These are phyloP conservation scores for Alternaria sp. DNA, from an alignment of 2,329 filamentous ascomycete species.

Conservation along the genomic window DNA sequence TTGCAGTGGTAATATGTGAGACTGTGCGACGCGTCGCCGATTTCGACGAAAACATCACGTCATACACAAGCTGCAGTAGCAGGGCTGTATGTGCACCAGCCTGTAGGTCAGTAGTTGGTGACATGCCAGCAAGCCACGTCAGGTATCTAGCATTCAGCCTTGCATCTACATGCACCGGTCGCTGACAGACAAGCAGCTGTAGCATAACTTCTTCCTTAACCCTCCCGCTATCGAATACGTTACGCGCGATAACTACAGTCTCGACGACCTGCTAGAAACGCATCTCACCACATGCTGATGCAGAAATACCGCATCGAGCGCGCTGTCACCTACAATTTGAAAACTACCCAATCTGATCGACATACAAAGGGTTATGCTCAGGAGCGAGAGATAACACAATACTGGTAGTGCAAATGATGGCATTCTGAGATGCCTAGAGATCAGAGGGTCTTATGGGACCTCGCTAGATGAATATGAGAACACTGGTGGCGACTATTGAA, in stretches of 20 bases:
- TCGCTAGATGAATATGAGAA: neutral
- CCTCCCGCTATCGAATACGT: constrained; percentile 44
- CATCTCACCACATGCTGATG: constrained; percentile 32
- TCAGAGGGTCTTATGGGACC: neutral
- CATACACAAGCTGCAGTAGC: constrained; percentile 35
- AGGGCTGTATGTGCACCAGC: constrained; percentile 49
- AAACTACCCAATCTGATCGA: neutral
- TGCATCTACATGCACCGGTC: neutral
- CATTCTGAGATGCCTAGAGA: neutral
- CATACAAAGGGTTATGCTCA: neutral
- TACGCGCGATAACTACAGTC: constrained; percentile 38
- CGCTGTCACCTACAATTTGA: constrained; percentile 34
- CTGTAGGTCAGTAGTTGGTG: constrained; percentile 53
- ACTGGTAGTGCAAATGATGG: neutral
- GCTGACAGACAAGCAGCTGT: constrained; percentile 32
- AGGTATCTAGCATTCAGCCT: constrained; percentile 26
- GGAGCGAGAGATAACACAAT: neutral
- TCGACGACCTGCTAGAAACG: constrained; percentile 38
- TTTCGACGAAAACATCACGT: neutral
- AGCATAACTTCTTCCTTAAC: constrained; percentile 52
- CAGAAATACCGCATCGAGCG: constrained; percentile 43
- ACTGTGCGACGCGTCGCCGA: too few relatives aligned
- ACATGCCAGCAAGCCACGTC: constrained; percentile 47
- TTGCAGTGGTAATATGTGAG: neutral
- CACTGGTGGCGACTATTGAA: neutral